phyloP scores from a whole-genome alignment of 805 yeast genomes.

The Priceomyces melissophilus region DNA sequence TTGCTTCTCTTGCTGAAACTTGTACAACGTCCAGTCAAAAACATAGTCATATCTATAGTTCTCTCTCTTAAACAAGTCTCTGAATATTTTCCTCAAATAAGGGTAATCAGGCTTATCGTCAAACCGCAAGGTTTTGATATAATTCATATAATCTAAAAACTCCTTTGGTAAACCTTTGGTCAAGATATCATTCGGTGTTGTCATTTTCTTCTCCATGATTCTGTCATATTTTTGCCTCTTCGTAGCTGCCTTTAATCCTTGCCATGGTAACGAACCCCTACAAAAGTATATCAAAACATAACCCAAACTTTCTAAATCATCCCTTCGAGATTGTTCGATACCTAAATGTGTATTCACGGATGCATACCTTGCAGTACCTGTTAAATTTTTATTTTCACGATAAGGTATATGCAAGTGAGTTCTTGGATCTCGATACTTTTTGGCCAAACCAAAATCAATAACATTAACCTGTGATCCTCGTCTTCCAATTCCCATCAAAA shows the following conservation, averaged over 20 bases:
- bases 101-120: slow-evolving; percentile 96
- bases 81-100: slow-evolving; percentile 80
- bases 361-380: slow-evolving; percentile 98
- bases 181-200: slow-evolving; percentile 79
- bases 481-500: slow-evolving; percentile 84
- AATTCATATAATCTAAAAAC: slow-evolving; percentile 81
- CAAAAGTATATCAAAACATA: slow-evolving; percentile 92
- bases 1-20: slow-evolving; percentile 61
- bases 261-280: slow-evolving; percentile 97
- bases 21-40: slow-evolving; percentile 94
- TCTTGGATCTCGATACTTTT: slow-evolving; percentile 90
- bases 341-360: slow-evolving; percentile 94
- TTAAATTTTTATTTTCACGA: slow-evolving; percentile 91
- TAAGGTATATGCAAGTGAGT: slow-evolving; percentile 94
- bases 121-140: slow-evolving; percentile 85
- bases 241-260: slow-evolving; percentile 94
- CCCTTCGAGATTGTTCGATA: slow-evolving; percentile 94
- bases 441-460: slow-evolving; percentile 91
- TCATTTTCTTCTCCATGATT: slow-evolving; percentile 91
- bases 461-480: slow-evolving; percentile 95
- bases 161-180: slow-evolving; percentile 92
- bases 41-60: slow-evolving; percentile 90
- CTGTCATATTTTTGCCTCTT: slow-evolving; percentile 96
- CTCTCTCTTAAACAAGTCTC: slow-evolving; percentile 84
- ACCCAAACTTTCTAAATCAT: slow-evolving; percentile 92